Conservation (phyloP, 208 protist genomes). For the Trypanosoma mega region DNA sequence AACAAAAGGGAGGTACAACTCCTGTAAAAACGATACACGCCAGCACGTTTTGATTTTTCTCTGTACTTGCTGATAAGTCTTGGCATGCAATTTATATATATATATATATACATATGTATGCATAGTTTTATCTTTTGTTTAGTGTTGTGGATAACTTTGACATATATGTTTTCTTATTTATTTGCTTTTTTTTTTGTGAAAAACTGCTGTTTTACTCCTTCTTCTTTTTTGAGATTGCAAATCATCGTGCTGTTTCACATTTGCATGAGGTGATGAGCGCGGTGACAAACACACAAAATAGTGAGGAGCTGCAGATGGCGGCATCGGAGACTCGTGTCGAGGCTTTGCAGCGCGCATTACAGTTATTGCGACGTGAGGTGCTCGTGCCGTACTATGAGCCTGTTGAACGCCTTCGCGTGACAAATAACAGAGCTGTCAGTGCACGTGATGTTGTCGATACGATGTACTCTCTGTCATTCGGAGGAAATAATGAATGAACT, state of each 20-base stretch:
- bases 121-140: background rate
- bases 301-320: background rate
- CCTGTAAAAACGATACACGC: too few relatives aligned
- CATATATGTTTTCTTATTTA: background rate
- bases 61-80: too few relatives aligned
- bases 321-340: conserved; percentile 43
- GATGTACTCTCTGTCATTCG: conserved; percentile 18
- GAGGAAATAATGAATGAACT: too few relatives aligned
- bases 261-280: too few relatives aligned
- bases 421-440: conserved; percentile 60
- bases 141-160: background rate
- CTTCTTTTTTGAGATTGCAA: too few relatives aligned
- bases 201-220: conserved; percentile 44
- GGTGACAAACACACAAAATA: too few relatives aligned
- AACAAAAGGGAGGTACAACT: too few relatives aligned
- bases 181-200: background rate
- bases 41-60: too few relatives aligned
- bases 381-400: conserved; percentile 77
- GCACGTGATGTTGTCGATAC: conserved; percentile 66
- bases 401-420: conserved; percentile 71
- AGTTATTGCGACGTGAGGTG: conserved; percentile 66
- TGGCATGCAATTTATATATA: conserved; percentile 1
- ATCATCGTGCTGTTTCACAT: too few relatives aligned
- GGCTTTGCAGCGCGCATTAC: conserved; percentile 56
- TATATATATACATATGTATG: background rate